Evolutionary conservation across 2,329 filamentous ascomycete genomes (phyloP), one percentile per base, ranked within the genome.

Genomic region (Plectosphaerella plurivora): DNA sequence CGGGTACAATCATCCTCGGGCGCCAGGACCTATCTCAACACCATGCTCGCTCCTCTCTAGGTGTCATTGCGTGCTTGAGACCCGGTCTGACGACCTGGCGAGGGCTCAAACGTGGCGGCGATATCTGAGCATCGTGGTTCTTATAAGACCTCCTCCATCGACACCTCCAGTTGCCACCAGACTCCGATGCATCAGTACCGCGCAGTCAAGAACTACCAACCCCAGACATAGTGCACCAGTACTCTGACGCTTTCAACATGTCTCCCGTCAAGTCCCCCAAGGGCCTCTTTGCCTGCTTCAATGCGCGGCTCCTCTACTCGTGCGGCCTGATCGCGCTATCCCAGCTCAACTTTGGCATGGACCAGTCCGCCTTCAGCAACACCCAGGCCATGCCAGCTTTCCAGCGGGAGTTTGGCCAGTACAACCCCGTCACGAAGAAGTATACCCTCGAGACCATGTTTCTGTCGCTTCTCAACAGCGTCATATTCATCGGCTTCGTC

Each of bases 261-360:
- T 41, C 37, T 41, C 15, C 37, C 16, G 7, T 14, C 37, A 48
- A 48, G 46, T 22, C 33, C 20, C 18, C 50, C 20, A 15, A 24
- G 14, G 39, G 36, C 35, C 15, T 51, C 24, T 35, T 48, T 5
- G 16, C 15, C 35, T 53, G 47, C 47, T 56, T 60, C 53, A 57
- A 61, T 25, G 37, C 49, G 12, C 52, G 50, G 15, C 54, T 64
- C 18, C 18, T 55, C 18, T 55, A 54, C 18, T 51, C 59, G 3
- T 53, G 54, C 12, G 16, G 36, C 10, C 50, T 71, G 15, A 61
- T 71, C 37, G 63, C 65, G 25, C 36, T 71, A 1, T 71, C 66
- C 2, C 60, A 63, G n/a, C 61, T 72, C 55, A 72, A 71, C 55
- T 73, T 71, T 62, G 68, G 69, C 47, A 68, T 72, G 28, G 70